Evolutionary conservation across 345 rosid genomes (phyloP).

Genomic region (Erucastrum elatum): DNA sequence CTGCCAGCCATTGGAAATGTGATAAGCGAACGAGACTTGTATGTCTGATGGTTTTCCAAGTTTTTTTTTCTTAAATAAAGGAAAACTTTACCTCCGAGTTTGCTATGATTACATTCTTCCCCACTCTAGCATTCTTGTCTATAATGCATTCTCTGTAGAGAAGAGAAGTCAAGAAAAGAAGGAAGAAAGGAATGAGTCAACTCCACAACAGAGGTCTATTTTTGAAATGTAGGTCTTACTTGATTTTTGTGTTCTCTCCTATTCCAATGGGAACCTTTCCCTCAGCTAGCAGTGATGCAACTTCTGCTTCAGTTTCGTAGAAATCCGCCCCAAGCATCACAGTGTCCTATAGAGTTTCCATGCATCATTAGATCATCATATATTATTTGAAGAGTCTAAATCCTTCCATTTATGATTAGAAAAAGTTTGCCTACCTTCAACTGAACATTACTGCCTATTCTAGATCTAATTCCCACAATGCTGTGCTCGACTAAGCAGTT

Average conservation of each 20-base stretch:
- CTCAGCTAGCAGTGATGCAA: constrained; percentile 58
- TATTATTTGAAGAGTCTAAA: background rate
- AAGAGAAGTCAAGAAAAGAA: background rate
- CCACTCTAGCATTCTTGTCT: constrained; percentile 92
- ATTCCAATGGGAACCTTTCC: constrained; percentile 76
- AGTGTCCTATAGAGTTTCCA: constrained; percentile 59
- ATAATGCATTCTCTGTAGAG: constrained; percentile 81
- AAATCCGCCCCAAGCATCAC: constrained; percentile 93
- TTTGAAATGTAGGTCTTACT: constrained; percentile 38
- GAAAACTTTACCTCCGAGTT: constrained; percentile 68
- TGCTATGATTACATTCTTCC: constrained; percentile 78
- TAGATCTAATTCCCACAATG: constrained; percentile 87
- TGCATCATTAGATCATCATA: constrained; percentile 19
- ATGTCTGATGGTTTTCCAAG: background rate
- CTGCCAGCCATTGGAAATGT: constrained; percentile 42
- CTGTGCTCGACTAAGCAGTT: constrained; percentile 80
- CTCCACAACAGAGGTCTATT: constrained; percentile 6
- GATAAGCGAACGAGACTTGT: constrained; percentile 8
- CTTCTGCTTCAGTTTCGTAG: constrained; percentile 83
- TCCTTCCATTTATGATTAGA: constrained; percentile 10
- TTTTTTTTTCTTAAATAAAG: background rate
- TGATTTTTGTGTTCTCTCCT: constrained; percentile 81
- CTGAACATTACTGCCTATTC: constrained; percentile 70
- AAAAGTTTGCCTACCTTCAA: constrained; percentile 57
- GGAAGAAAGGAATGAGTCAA: constrained; percentile 2